Conservation (phyloP, 1,284 basidiomycete species). For the Rhodotorula sp. region DNA sequence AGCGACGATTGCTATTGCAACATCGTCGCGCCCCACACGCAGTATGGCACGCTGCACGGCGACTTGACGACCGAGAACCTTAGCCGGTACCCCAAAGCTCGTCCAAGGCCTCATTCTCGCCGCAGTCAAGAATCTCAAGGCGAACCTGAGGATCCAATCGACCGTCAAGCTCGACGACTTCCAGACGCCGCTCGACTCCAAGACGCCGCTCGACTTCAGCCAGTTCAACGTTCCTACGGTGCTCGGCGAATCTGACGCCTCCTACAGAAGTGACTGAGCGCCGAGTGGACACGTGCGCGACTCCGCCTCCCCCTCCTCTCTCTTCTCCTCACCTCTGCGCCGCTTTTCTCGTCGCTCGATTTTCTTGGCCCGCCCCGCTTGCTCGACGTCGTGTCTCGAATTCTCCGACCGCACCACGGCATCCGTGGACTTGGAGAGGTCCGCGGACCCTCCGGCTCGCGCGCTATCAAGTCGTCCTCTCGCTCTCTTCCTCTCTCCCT, state of each 20-base stretch:
- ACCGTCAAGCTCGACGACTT: conserved; percentile 47
- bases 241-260: conserved; percentile 66
- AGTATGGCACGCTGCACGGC: no score
- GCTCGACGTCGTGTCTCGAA: neutral
- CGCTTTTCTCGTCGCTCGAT: neutral
- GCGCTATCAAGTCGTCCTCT: no score
- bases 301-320: neutral
- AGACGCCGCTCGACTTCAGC: conserved; percentile 55
- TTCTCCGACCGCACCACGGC: neutral
- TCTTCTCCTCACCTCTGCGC: neutral
- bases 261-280: no score
- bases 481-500: no score
- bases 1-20: no score
- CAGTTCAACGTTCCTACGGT: conserved; percentile 63
- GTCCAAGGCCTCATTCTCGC: conserved; percentile 62
- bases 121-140: conserved; percentile 61
- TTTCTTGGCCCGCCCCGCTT: no score
- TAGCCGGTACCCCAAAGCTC: conserved; percentile 49
- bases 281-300: no score
- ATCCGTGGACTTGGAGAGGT: neutral
- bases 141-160: conserved; percentile 54
- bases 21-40: no score
- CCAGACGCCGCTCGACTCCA: conserved; percentile 55
- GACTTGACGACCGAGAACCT: no score
- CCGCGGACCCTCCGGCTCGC: no score